Evolutionary conservation across 148 eudicot species (phyloP).

Genomic region (Rhododendron mucronatum): DNA sequence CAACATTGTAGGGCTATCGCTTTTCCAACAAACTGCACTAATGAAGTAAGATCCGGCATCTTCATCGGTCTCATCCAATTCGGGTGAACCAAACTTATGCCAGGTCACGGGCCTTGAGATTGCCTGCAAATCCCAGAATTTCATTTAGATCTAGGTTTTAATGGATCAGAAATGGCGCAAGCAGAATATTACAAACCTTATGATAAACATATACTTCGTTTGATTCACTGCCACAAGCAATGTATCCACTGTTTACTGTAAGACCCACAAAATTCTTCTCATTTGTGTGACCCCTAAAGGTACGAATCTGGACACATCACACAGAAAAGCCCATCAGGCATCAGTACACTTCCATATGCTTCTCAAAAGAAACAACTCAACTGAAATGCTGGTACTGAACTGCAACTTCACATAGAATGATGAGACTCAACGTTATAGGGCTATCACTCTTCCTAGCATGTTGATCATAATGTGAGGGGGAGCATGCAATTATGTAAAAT

Average conservation of each 20-base stretch:
- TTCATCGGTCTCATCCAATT: constrained; percentile 37
- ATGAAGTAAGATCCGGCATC: constrained; percentile 65
- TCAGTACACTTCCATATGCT: background rate
- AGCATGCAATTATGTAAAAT: background rate
- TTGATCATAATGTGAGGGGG: background rate
- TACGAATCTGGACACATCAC: constrained; percentile 44
- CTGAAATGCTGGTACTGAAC: background rate
- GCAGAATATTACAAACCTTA: constrained; percentile 44
- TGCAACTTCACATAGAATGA: background rate
- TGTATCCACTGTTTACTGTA: constrained; percentile 59
- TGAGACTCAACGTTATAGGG: background rate
- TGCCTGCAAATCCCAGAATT: constrained; percentile 36
- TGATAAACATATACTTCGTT: constrained; percentile 85
- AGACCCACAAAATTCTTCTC: constrained; percentile 92
- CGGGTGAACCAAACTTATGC: constrained; percentile 53
- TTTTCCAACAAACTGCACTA: constrained; percentile 89
- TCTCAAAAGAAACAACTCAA: background rate
- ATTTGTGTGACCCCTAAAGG: constrained; percentile 67
- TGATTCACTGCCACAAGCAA: constrained; percentile 90
- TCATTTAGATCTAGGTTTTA: background rate
- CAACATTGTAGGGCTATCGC: constrained; percentile 67
- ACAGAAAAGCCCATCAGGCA: background rate
- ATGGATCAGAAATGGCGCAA: constrained; percentile 6
- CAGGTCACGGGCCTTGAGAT: constrained; percentile 61
- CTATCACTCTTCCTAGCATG: background rate